These are phyloP conservation scores for Exophiala lecanii-corni DNA, from an alignment of 2,329 filamentous ascomycete species.

Conservation along the genomic window DNA sequence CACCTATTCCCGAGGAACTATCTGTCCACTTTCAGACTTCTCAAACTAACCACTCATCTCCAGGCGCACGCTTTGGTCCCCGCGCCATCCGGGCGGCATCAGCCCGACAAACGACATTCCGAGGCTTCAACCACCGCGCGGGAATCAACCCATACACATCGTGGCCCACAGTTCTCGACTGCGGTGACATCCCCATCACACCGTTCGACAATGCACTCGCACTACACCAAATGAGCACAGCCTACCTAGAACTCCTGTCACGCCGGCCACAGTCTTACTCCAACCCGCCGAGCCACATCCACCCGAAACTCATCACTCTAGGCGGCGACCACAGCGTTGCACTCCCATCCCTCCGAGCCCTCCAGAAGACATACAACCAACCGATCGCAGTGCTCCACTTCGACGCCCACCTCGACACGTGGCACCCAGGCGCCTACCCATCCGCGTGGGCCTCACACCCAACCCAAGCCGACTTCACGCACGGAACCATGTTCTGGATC, in stretches of 20 bases:
- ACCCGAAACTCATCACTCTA: constrained; percentile 59
- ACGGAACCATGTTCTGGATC: constrained; percentile 90
- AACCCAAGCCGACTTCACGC: constrained; percentile 71
- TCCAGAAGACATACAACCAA: constrained; percentile 57
- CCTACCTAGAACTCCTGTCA: constrained; percentile 64
- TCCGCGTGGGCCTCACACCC: constrained; percentile 59
- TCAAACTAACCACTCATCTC: constrained; percentile 5
- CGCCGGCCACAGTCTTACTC: constrained; percentile 36
- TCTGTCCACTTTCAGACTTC: no score
- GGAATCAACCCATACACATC: constrained; percentile 76
- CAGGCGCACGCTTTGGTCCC: constrained; percentile 74
- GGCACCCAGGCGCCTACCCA: constrained; percentile 75
- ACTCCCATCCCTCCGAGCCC: constrained; percentile 63
- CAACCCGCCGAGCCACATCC: constrained; percentile 25
- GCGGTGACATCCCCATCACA: constrained; percentile 82
- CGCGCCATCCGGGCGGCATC: constrained; percentile 82
- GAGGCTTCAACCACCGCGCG: constrained; percentile 78
- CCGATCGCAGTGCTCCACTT: constrained; percentile 70
- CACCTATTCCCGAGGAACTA: no score
- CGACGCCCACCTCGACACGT: constrained; percentile 77
- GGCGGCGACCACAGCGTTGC: constrained; percentile 71
- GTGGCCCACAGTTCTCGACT: constrained; percentile 78
- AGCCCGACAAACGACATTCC: constrained; percentile 70
- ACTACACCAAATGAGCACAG: constrained; percentile 76
- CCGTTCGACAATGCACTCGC: constrained; percentile 83